Base-by-base conservation (phyloP, 805 yeast genomes). In the Schwanniomyces sp. region DNA sequence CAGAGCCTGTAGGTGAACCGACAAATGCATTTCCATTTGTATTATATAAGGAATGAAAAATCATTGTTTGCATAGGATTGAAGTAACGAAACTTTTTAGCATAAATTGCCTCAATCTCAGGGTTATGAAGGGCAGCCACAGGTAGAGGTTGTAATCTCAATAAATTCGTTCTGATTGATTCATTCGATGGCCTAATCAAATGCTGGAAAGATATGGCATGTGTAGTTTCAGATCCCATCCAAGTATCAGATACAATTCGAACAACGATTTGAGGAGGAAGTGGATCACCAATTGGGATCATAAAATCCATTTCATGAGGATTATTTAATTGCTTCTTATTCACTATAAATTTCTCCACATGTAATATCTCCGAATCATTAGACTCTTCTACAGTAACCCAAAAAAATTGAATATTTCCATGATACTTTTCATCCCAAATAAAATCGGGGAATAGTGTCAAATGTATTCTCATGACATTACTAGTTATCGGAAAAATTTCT, bases 31-130 rank as follows among this genome's bases (percentile, higher is more conserved):
- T 88, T 1, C 86, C 78, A 52, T 86, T 81, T 0, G 86, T 70
- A 64, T 94, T 84, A 69, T 91, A 94, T 40, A 94, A 68, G 0
- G 96, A 81, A 61, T 91, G 96, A 70, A 94, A 94, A 0, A 86
- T 80, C 98, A 92, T 92, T 0, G 98, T 92, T 68, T 94, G 99
- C 97, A 94, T 91, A 4, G 99, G 98, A 62, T 94, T 94, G 77
- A 94, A 94, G 67, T 88, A 92, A 47, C 80, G 80, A 73, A 94
- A 94, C 55, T 77, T 82, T 6, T 64, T 49, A 4, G 75, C 69
- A 62, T 94, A 94, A 37, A 91, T 83, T 4, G 72, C 60, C 61
- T 91, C 96, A 40, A 89, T 66, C 12, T 75, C 71, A 1, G 76
- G 67, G 60, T 91, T 76, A 47, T 90, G 88, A 28, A 92, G 71